Base-by-base conservation (phyloP, 2,329 filamentous ascomycete genomes). In the Pseudogymnoascus sp. region DNA sequence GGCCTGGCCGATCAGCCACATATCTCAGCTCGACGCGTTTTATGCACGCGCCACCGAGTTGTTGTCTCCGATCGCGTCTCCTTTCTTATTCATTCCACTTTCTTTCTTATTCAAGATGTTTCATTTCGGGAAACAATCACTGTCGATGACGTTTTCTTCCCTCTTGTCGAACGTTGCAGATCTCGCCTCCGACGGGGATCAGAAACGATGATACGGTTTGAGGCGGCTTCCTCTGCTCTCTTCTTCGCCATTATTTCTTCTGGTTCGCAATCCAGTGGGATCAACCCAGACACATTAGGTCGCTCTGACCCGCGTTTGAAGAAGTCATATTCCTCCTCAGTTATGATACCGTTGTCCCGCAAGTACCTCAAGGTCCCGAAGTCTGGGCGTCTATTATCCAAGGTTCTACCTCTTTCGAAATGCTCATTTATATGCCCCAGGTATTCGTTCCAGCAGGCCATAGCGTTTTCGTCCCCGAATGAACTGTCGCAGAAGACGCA, bases 391-490 rank as follows among this genome's bases (percentile, higher is more conserved):
- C 73, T 72, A 3, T 75, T 16, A 0, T 65, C 28, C 0, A 53
- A 62, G 0, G 60, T 67, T 6, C 63, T 67, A 5, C 67, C 62
- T 0, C 72, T 73, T 2, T 70, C 41, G 11, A 69, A 62, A 64
- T 86, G 83, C 0, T 63, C 62, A 0, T 72, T 75, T 60, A 85
- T 81, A 66, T 86, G 84, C 2, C 69, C 31, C 79, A 85, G 81
- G 2, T 83, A 77, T 0, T 66, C 16, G 0, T 28, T 33, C 69
- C 69, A 73, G 41, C 63, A 70, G n/a, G 8, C 8, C 10, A 19
- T 6, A 1, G 62, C 63, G 61, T 71, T 60, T 2, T 38, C 16
- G 2, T 56, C 8, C 16, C 63, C 61, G 8, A 66, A 65, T 46
- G 62, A 59, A 0, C 69, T 53, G 62, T 79, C 73, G 67, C 83